Evolutionary conservation across 2,329 filamentous ascomycete species (phyloP).

Genomic region (Monilinia polystroma): DNA sequence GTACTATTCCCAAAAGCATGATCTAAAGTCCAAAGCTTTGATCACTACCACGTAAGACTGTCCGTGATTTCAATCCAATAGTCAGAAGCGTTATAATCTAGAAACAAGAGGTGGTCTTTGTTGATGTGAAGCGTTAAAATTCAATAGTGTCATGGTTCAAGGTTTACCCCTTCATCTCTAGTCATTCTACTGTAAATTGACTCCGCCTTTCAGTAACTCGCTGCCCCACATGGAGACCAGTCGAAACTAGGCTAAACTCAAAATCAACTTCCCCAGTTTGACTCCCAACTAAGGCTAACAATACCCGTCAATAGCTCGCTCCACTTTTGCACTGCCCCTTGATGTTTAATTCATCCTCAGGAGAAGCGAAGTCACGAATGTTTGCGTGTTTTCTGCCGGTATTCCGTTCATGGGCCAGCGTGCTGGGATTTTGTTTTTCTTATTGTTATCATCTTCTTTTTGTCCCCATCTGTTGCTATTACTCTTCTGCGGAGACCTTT

Average conservation of each 20-base stretch:
- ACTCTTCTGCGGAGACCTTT: not conserved
- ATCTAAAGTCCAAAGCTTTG: not conserved
- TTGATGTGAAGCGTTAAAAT: not conserved
- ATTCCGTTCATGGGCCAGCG: no score
- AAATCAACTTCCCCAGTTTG: not conserved
- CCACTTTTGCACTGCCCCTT: not conserved
- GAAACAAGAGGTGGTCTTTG: not conserved
- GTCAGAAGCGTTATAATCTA: not conserved
- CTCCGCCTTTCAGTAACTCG: not conserved
- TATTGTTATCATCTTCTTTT: not conserved
- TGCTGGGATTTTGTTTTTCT: not conserved
- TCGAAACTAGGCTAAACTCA: not conserved
- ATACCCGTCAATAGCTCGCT: not conserved
- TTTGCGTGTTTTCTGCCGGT: not conserved
- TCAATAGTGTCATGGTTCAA: not conserved
- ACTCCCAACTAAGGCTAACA: not conserved
- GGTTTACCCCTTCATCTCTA: not conserved
- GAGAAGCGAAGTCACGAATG: not conserved
- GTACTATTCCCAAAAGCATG: not conserved
- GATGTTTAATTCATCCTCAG: not conserved
- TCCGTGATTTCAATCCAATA: no score
- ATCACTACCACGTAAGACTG: not conserved
- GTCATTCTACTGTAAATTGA: no score
- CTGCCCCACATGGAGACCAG: not conserved
- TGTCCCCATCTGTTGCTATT: not conserved